These are phyloP conservation scores for Davidsoniella neocaledoniae DNA, from an alignment of 2,329 filamentous ascomycete species.

Conservation along the genomic window DNA sequence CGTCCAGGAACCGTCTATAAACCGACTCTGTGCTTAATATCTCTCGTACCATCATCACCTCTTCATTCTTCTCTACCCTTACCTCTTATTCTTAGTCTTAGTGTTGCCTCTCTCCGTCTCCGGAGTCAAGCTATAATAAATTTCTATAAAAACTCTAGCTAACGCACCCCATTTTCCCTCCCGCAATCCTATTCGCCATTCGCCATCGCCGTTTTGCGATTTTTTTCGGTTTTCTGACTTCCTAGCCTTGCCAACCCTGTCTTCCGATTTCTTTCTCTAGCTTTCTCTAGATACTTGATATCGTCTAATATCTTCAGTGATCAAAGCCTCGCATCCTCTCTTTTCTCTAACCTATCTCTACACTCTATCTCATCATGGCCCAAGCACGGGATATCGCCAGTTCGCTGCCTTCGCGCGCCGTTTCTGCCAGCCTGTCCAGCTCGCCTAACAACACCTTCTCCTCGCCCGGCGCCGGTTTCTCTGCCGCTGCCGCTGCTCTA, in stretches of 20 bases:
- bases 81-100: too few relatives aligned
- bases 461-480: slow-evolving; percentile 43
- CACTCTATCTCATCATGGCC: slow-evolving; percentile 5
- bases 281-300: too few relatives aligned
- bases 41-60: background rate
- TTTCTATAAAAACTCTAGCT: background rate
- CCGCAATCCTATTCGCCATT: slow-evolving; percentile 11
- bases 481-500: slow-evolving; percentile 6
- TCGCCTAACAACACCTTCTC: slow-evolving; percentile 63
- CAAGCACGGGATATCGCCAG: slow-evolving; percentile 32
- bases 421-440: slow-evolving; percentile 47
- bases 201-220: background rate
- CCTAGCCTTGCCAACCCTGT: background rate
- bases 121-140: slow-evolving; percentile 3
- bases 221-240: background rate
- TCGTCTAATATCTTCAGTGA: too few relatives aligned
- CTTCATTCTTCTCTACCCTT: too few relatives aligned
- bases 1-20: too few relatives aligned
- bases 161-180: slow-evolving; percentile 1
- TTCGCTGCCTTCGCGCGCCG: slow-evolving; percentile 24
- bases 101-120: slow-evolving; percentile 7
- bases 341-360: background rate
- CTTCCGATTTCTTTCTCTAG: background rate
- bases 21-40: too few relatives aligned
- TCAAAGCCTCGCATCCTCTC: background rate